Percentiles rank a stretch among this genome's conserved stretches.
phyloP scores from a whole-genome alignment of 257 asterid species.

The Primulina huaijiensis region DNA sequence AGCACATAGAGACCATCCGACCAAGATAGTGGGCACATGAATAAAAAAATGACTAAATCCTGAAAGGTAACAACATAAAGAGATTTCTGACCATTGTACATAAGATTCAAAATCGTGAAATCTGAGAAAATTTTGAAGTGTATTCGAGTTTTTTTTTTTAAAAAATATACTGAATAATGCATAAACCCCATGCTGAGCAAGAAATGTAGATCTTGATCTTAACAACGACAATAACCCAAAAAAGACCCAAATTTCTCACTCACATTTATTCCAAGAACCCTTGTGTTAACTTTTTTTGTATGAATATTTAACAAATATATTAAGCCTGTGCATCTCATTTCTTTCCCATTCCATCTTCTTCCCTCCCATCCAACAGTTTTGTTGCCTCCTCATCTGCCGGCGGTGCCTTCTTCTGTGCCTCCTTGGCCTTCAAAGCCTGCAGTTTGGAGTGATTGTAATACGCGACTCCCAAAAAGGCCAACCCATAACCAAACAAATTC shows the following conservation, averaged over 20 bases:
- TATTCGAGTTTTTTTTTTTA: background rate
- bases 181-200: background rate
- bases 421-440: slow-evolving; percentile 38
- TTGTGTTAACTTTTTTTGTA: background rate
- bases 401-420: slow-evolving; percentile 28
- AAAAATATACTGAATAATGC: background rate
- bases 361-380: slow-evolving; percentile 24
- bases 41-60: background rate
- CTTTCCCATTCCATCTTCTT: slow-evolving; percentile 27
- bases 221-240: background rate
- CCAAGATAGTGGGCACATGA: too few species aligned
- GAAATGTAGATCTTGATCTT: background rate
- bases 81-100: background rate
- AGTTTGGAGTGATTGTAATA: slow-evolving; percentile 35
- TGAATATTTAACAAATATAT: background rate
- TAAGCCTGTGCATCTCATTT: slow-evolving; percentile 30
- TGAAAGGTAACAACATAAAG: background rate
- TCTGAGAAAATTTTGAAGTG: background rate
- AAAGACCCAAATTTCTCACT: slow-evolving; percentile 11
- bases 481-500: slow-evolving; percentile 34
- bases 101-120: background rate
- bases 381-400: slow-evolving; percentile 27
- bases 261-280: background rate
- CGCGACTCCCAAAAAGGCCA: slow-evolving; percentile 32
- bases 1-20: too few species aligned